phyloP scores from a whole-genome alignment of 2,329 filamentous ascomycete species.

The Malbranchea cinnamomea region DNA sequence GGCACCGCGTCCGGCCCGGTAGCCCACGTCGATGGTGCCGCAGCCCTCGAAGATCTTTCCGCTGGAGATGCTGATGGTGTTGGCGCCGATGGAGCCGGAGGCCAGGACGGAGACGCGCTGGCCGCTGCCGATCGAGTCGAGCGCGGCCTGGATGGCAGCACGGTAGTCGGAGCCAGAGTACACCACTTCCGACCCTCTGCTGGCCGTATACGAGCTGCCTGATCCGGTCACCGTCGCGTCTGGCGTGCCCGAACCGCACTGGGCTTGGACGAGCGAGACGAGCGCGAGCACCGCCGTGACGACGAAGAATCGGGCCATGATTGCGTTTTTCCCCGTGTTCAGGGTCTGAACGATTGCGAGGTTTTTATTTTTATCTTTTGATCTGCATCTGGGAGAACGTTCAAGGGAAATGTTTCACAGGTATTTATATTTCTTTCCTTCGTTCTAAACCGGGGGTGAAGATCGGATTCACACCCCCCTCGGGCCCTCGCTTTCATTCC shows the following conservation, averaged over 20 bases:
- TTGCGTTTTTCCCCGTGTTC: constrained; percentile 7
- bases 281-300: constrained; percentile 30
- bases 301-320: constrained; percentile 24
- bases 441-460: too few species aligned
- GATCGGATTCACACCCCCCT: too few species aligned
- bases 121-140: constrained; percentile 37
- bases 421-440: too few species aligned
- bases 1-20: constrained; percentile 33
- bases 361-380: too few species aligned
- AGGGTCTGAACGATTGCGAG: too few species aligned
- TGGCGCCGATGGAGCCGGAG: constrained; percentile 15
- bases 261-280: constrained; percentile 23
- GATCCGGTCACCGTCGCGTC: constrained; percentile 35
- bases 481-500: too few species aligned
- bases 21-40: constrained; percentile 37
- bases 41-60: constrained; percentile 46
- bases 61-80: constrained; percentile 23
- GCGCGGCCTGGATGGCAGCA: constrained; percentile 23
- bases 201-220: constrained; percentile 33
- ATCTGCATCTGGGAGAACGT: too few species aligned
- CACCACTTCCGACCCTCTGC: constrained; percentile 29
- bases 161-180: constrained; percentile 41
- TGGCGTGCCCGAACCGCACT: constrained; percentile 36
- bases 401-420: too few species aligned
- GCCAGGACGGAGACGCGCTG: constrained; percentile 32